A percentile compares a stretch with the other conserved stretches of the same genome.
Evolutionary conservation across 352 stramenopile genomes (phyloP).

Genomic region (Phytophthora pisi): DNA sequence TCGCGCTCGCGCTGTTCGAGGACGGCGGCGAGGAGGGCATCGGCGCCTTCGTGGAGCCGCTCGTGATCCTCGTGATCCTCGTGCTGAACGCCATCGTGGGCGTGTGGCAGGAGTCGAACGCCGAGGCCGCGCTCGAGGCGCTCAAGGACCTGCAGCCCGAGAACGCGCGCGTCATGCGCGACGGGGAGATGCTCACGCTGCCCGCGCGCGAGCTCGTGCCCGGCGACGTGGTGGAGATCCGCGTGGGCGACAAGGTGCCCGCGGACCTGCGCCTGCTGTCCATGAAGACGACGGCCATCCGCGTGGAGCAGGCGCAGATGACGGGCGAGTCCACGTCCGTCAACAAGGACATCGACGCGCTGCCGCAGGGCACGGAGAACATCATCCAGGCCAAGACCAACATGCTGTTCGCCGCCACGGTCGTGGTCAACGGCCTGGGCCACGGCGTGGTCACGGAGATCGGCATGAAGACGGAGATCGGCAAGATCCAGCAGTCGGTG

Average conservation of each 20-base stretch:
- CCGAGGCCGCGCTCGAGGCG: slow-evolving; percentile 93
- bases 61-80: slow-evolving; percentile 98
- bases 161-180: slow-evolving; percentile 87
- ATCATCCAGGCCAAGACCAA: slow-evolving; percentile 94
- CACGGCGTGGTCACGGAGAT: slow-evolving; percentile 95
- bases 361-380: slow-evolving; percentile 69
- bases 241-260: slow-evolving; percentile 97
- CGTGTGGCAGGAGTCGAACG: slow-evolving; percentile 96
- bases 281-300: slow-evolving; percentile 95
- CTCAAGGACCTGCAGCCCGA: slow-evolving; percentile 96
- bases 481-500: slow-evolving; percentile 96
- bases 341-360: slow-evolving; percentile 90
- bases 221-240: slow-evolving; percentile 96
- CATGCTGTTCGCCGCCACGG: slow-evolving; percentile 98
- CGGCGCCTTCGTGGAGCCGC: slow-evolving; percentile 95
- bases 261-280: slow-evolving; percentile 95
- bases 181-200: slow-evolving; percentile 87
- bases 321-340: slow-evolving; percentile 96
- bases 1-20: slow-evolving; percentile 93
- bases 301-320: slow-evolving; percentile 96
- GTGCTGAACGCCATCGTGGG: slow-evolving; percentile 96
- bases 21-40: slow-evolving; percentile 85
- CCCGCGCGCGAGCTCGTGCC: slow-evolving; percentile 93
- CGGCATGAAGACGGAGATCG: slow-evolving; percentile 99
- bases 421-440: slow-evolving; percentile 96